Conservation (phyloP, 192 early-diverging fungal genomes). For the Backusella morwellensis region DNA sequence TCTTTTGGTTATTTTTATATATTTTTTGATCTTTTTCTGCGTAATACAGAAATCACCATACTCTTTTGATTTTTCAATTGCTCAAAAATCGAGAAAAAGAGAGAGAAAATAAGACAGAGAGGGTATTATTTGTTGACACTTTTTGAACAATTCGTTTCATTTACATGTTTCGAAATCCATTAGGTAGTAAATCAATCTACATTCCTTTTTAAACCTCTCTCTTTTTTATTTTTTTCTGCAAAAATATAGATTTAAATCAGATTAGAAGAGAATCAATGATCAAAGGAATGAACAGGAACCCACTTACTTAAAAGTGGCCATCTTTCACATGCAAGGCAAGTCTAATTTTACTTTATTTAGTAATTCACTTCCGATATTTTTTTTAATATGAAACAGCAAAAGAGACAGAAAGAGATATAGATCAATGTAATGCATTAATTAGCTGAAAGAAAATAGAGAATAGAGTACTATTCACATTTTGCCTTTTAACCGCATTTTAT, state of each 20-base stretch:
- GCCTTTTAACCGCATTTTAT: background rate
- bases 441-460: background rate
- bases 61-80: background rate
- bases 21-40: background rate
- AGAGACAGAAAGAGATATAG: background rate
- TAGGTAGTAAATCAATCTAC: background rate
- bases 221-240: background rate
- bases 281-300: background rate
- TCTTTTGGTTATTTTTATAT: background rate
- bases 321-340: background rate
- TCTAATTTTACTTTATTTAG: conserved; percentile 7
- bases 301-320: background rate
- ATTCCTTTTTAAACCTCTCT: no score
- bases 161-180: background rate
- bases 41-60: background rate
- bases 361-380: background rate
- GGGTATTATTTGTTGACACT: background rate
- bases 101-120: no score
- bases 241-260: background rate
- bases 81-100: background rate
- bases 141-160: background rate
- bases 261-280: background rate
- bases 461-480: background rate
- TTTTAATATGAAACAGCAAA: background rate
- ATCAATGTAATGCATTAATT: background rate